Conservation (phyloP, 2,329 filamentous ascomycete species). For the Trichophyton simii region DNA sequence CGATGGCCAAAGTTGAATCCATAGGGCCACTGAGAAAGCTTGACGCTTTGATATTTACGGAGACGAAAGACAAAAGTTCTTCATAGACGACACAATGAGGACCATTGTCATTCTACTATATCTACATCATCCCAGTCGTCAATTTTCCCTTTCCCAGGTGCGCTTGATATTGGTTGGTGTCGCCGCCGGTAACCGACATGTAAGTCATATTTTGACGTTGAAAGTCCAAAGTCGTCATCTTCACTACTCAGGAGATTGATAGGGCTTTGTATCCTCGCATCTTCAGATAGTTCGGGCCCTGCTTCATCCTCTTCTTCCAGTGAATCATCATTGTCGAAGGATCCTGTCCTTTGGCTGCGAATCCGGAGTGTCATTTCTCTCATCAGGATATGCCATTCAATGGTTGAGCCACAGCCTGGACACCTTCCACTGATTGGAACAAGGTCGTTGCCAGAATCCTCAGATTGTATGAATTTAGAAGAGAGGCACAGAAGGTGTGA, state of each 20-base stretch:
- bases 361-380: slow-evolving; percentile 66
- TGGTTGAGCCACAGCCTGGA: slow-evolving; percentile 50
- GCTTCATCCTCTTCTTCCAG: background rate
- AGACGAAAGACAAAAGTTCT: background rate
- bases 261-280: background rate
- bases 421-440: slow-evolving; percentile 59
- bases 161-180: too few species aligned
- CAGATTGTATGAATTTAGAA: slow-evolving; percentile 36
- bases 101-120: background rate
- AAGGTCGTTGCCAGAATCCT: slow-evolving; percentile 32
- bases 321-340: slow-evolving; percentile 24
- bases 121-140: slow-evolving; percentile 4
- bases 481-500: slow-evolving; percentile 49
- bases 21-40: slow-evolving; percentile 27
- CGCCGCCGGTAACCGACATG: too few species aligned
- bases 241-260: background rate
- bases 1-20: slow-evolving; percentile 22
- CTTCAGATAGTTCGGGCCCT: background rate
- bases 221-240: background rate
- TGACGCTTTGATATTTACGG: slow-evolving; percentile 18
- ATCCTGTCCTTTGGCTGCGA: slow-evolving; percentile 45
- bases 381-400: slow-evolving; percentile 67
- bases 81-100: background rate
- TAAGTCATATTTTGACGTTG: background rate
- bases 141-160: background rate